phyloP scores from a whole-genome alignment of 1,139 yeast genomes.

The Geotrichum phurueaensis region DNA sequence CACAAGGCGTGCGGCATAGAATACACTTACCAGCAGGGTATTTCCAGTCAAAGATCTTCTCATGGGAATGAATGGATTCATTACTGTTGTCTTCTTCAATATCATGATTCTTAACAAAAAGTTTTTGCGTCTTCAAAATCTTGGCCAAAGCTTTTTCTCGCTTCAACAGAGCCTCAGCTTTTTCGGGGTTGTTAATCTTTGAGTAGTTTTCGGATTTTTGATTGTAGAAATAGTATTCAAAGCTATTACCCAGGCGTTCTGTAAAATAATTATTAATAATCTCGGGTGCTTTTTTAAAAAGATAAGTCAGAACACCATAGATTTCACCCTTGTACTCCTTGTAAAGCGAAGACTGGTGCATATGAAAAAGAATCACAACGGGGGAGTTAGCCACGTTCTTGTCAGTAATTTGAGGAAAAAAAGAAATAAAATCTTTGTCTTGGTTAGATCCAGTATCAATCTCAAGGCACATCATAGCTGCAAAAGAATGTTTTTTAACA shows the following conservation, averaged over 20 bases:
- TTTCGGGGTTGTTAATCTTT: constrained; percentile 14
- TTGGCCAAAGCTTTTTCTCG: constrained; percentile 70
- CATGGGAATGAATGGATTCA: constrained; percentile 21
- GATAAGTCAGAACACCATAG: constrained; percentile 16
- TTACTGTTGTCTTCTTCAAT: constrained; percentile 40
- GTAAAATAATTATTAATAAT: constrained; percentile 4
- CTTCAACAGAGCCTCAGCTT: constrained; percentile 55
- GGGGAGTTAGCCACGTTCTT: background rate
- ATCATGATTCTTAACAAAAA: constrained; percentile 48
- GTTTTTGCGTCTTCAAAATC: constrained; percentile 63
- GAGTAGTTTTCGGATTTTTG: constrained; percentile 7
- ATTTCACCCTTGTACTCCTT: constrained; percentile 14
- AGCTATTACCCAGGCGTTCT: background rate
- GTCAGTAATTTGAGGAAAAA: background rate
- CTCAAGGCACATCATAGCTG: constrained; percentile 14
- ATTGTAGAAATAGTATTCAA: constrained; percentile 1
- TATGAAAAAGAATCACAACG: constrained; percentile 1
- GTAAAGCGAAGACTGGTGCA: constrained; percentile 1
- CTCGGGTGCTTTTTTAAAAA: constrained; percentile 16
- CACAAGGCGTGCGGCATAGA: constrained; percentile 77
- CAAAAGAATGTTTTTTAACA: constrained; percentile 4
- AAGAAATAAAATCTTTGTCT: background rate
- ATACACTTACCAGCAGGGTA: constrained; percentile 81
- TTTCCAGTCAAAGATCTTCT: constrained; percentile 45
- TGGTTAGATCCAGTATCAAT: background rate